These are phyloP conservation scores for Neopestalotiopsis sp. DNA, from an alignment of 2,329 filamentous ascomycete species.

Conservation along the genomic window DNA sequence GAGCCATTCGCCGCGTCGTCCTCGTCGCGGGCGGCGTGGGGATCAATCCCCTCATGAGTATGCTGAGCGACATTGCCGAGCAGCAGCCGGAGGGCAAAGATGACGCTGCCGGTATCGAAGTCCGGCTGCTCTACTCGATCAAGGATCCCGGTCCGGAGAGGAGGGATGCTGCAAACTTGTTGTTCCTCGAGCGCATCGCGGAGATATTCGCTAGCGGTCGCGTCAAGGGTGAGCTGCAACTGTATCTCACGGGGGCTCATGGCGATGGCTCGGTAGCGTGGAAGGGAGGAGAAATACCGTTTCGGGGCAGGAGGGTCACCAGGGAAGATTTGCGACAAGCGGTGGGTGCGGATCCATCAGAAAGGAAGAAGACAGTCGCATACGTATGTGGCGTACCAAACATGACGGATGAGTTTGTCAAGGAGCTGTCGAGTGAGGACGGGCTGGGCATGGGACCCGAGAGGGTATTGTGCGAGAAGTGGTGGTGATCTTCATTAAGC, in stretches of 20 bases:
- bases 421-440: constrained; percentile 42
- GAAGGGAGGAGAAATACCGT: constrained; percentile 32
- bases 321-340: constrained; percentile 46
- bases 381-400: constrained; percentile 72
- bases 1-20: constrained; percentile 61
- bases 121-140: constrained; percentile 68
- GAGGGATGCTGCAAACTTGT: constrained; percentile 38
- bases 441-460: constrained; percentile 46
- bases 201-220: constrained; percentile 42
- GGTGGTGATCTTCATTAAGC: constrained; percentile 54
- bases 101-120: constrained; percentile 33
- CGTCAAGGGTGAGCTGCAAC: constrained; percentile 45
- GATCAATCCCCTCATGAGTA: constrained; percentile 81
- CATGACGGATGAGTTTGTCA: constrained; percentile 73
- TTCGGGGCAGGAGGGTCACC: constrained; percentile 46
- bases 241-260: constrained; percentile 51
- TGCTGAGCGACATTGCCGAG: constrained; percentile 65
- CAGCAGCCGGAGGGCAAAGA: constrained; percentile 32
- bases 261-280: constrained; percentile 26
- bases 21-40: constrained; percentile 84
- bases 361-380: constrained; percentile 51
- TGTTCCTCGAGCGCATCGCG: constrained; percentile 57
- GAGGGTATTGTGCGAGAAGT: constrained; percentile 64
- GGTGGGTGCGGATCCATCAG: constrained; percentile 38
- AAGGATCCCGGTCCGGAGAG: constrained; percentile 33